These are phyloP conservation scores for Ceratobasidium sp. DNA, from an alignment of 1,284 basidiomycete genomes.

Conservation along the genomic window DNA sequence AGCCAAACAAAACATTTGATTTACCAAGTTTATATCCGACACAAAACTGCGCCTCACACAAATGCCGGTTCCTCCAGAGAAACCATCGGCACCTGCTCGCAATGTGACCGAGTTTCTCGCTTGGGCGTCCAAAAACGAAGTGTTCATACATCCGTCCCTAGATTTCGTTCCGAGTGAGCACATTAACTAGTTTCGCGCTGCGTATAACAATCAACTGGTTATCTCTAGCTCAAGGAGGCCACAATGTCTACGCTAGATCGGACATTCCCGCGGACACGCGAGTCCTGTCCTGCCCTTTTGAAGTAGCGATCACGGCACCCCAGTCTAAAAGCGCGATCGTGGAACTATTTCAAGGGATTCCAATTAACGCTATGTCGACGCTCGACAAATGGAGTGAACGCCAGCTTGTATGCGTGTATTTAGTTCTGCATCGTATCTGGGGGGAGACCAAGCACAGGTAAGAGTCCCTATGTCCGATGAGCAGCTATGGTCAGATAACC, in stretches of 20 bases:
- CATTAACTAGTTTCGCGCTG: slow-evolving; percentile 25
- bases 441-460: slow-evolving; percentile 49
- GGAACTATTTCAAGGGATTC: slow-evolving; percentile 49
- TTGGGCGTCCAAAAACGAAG: slow-evolving; percentile 67
- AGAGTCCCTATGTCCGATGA: slow-evolving; percentile 50
- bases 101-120: slow-evolving; percentile 8
- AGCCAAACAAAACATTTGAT: too few species aligned
- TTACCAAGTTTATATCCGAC: too few species aligned
- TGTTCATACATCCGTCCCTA: slow-evolving; percentile 64
- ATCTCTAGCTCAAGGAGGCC: slow-evolving; percentile 66
- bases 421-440: slow-evolving; percentile 76
- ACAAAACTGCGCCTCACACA: too few species aligned
- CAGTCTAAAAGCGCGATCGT: slow-evolving; percentile 48
- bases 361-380: slow-evolving; percentile 27
- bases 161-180: slow-evolving; percentile 62
- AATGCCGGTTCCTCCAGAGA: too few species aligned
- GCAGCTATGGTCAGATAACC: slow-evolving; percentile 9
- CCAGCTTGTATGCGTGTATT: slow-evolving; percentile 78
- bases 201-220: slow-evolving; percentile 48
- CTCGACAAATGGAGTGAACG: slow-evolving; percentile 71
- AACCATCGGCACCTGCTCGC: too few species aligned
- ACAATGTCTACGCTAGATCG: slow-evolving; percentile 67
- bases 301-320: slow-evolving; percentile 75
- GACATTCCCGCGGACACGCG: slow-evolving; percentile 66
- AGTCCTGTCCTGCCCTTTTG: slow-evolving; percentile 81